Percentiles rank a stretch among this genome's conserved stretches.
Evolutionary conservation across 1,284 basidiomycete genomes (phyloP).

Genomic region (Irpex sp.): DNA sequence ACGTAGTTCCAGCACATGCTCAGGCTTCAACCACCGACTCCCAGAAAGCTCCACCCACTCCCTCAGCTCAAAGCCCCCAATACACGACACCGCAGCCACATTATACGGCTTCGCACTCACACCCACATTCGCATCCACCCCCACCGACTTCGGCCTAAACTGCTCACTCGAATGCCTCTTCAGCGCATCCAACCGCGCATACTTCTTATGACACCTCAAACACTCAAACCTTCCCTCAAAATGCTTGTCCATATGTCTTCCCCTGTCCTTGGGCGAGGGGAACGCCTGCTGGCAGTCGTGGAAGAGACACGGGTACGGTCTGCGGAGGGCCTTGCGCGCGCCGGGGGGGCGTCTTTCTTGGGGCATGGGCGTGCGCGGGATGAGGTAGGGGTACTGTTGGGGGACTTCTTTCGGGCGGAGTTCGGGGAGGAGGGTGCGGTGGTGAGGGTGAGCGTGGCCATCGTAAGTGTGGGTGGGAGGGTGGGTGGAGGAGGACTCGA

Average conservation of each 20-base stretch:
- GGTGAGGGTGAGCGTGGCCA: background rate
- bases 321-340: background rate
- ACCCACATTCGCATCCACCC: background rate
- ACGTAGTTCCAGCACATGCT: background rate
- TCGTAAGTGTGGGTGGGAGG: background rate
- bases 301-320: background rate
- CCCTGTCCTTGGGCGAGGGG: background rate
- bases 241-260: background rate
- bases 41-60: background rate
- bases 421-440: background rate
- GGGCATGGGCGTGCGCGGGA: background rate
- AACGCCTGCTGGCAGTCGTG: background rate
- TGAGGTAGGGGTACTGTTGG: background rate
- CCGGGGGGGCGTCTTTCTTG: background rate
- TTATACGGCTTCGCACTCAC: background rate
- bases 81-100: background rate
- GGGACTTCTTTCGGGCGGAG: background rate
- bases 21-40: slow-evolving; percentile 1
- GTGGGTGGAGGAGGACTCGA: background rate
- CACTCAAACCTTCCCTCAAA: background rate
- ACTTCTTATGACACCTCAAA: background rate
- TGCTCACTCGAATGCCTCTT: background rate
- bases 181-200: background rate
- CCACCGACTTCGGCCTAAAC: background rate
- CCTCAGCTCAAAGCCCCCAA: background rate